Conservation (phyloP, 2,329 filamentous ascomycete genomes). For the Aspergillus udagawae region DNA sequence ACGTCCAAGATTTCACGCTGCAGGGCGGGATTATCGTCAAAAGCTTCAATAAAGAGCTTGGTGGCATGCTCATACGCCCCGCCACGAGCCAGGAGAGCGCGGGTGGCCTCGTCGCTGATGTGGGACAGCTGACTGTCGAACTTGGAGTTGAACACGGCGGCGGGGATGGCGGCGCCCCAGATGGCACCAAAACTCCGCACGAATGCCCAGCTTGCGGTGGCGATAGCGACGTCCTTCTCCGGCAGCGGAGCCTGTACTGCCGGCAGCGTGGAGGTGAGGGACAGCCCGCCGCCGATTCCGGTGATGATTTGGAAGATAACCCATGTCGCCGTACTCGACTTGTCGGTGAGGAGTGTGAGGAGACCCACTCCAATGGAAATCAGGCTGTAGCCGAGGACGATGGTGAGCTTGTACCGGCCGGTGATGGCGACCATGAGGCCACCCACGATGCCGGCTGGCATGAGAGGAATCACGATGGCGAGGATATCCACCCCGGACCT, state of each 20-base stretch:
- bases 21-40: neutral
- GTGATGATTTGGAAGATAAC: slow-evolving; percentile 22
- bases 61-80: neutral
- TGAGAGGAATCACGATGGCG: slow-evolving; percentile 12
- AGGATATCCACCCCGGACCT: slow-evolving; percentile 23
- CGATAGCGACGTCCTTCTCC: slow-evolving; percentile 18
- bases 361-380: slow-evolving; percentile 21
- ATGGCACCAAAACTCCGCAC: slow-evolving; percentile 22
- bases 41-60: neutral
- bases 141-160: slow-evolving; percentile 33
- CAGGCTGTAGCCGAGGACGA: slow-evolving; percentile 21
- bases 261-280: slow-evolving; percentile 12
- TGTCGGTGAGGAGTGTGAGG: slow-evolving; percentile 18
- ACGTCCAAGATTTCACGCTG: slow-evolving; percentile 2
- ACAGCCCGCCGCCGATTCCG: slow-evolving; percentile 10
- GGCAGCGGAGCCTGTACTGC: slow-evolving; percentile 19
- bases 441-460: slow-evolving; percentile 13
- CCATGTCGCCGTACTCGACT: slow-evolving; percentile 19
- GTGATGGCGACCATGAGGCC: slow-evolving; percentile 21
- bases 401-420: slow-evolving; percentile 27
- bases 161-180: slow-evolving; percentile 26
- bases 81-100: neutral
- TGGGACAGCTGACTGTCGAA: neutral
- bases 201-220: slow-evolving; percentile 22
- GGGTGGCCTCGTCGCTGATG: neutral